phyloP scores from a whole-genome alignment of 768 basidiomycete genomes.

The Megacollybia marginata region DNA sequence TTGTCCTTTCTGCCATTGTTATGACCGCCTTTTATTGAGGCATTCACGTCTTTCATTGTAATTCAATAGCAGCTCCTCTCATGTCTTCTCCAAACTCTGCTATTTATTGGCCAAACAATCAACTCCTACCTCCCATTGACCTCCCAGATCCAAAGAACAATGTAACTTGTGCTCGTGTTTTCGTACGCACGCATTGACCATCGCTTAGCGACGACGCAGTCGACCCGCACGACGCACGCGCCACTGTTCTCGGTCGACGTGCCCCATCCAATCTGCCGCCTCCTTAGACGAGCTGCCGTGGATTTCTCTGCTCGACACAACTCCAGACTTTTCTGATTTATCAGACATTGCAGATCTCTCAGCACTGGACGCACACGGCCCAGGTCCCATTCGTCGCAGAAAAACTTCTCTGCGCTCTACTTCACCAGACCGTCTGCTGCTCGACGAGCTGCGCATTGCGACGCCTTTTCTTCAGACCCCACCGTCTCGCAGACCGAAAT shows the following conservation, averaged over 20 bases:
- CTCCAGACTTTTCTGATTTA: neutral
- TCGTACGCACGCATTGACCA: too few species aligned
- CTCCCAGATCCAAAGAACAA: too few species aligned
- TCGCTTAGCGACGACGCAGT: neutral
- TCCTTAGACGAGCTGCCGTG: constrained; percentile 4
- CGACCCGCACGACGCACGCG: neutral
- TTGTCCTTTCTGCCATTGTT: too few species aligned
- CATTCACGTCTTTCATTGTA: too few species aligned
- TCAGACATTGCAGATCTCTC: constrained; percentile 6
- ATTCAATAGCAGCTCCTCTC: too few species aligned
- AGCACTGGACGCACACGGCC: neutral
- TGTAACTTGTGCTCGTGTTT: too few species aligned
- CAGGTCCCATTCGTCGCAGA: constrained; percentile 2
- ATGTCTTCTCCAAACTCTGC: too few species aligned
- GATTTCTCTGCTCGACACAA: constrained; percentile 3
- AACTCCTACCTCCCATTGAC: too few species aligned
- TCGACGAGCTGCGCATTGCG: neutral
- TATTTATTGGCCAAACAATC: too few species aligned
- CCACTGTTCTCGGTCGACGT: neutral
- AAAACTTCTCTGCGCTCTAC: constrained; percentile 2
- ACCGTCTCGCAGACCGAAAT: neutral
- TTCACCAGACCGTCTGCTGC: neutral
- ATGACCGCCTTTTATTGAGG: too few species aligned
- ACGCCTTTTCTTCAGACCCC: neutral
- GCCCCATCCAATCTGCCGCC: neutral